Evolutionary conservation across 2,329 filamentous ascomycete species (phyloP).

Genomic region (Alternaria arborescens): DNA sequence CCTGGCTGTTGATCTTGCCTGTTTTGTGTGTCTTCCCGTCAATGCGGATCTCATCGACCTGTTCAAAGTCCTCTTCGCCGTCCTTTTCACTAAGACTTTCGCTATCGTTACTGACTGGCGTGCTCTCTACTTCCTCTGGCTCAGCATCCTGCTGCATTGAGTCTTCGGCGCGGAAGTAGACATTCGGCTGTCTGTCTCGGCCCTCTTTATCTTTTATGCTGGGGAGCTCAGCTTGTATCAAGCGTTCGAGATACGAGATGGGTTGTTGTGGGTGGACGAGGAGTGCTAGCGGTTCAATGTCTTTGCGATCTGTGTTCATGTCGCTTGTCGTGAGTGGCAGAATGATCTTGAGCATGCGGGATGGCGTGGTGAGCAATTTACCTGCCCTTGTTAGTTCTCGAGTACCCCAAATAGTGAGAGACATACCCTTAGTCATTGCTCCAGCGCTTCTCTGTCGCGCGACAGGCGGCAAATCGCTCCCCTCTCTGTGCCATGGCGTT

Average conservation of each 20-base stretch:
- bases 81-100: slow-evolving; percentile 35
- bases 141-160: slow-evolving; percentile 67
- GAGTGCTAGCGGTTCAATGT: slow-evolving; percentile 84
- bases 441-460: slow-evolving; percentile 60
- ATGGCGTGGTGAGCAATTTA: slow-evolving; percentile 82
- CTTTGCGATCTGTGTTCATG: slow-evolving; percentile 67
- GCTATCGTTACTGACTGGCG: slow-evolving; percentile 39
- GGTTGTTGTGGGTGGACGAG: slow-evolving; percentile 91
- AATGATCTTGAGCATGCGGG: slow-evolving; percentile 80
- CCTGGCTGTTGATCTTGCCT: slow-evolving; percentile 49
- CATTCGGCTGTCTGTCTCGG: slow-evolving; percentile 73
- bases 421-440: slow-evolving; percentile 70
- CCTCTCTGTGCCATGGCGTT: slow-evolving; percentile 72
- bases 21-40: slow-evolving; percentile 59
- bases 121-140: slow-evolving; percentile 34
- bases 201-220: slow-evolving; percentile 68
- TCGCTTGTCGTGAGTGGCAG: slow-evolving; percentile 74
- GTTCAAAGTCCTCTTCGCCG: slow-evolving; percentile 54
- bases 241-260: slow-evolving; percentile 84
- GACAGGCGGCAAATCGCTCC: slow-evolving; percentile 67
- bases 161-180: slow-evolving; percentile 84
- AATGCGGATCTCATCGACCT: slow-evolving; percentile 60
- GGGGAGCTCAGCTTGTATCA: slow-evolving; percentile 88
- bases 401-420: neutral
- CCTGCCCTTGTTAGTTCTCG: slow-evolving; percentile 57